These are phyloP conservation scores for Epichloe sibirici DNA, from an alignment of 2,329 filamentous ascomycete genomes.

Conservation along the genomic window DNA sequence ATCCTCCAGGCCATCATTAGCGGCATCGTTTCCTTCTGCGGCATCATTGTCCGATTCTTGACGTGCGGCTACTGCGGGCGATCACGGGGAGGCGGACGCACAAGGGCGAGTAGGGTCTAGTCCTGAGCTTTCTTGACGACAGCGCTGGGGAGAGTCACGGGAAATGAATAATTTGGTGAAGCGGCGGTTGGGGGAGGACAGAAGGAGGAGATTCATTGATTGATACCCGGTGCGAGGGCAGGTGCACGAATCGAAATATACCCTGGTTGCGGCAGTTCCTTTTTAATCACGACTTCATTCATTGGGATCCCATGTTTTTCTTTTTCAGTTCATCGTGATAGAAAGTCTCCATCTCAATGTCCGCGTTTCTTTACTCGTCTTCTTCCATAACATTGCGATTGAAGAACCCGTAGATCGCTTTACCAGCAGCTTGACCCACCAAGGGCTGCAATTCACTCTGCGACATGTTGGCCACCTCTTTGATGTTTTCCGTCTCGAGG, in stretches of 20 bases:
- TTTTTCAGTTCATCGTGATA: background rate
- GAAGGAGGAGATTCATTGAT: background rate
- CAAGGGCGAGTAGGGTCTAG: constrained; percentile 14
- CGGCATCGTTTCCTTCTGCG: constrained; percentile 52
- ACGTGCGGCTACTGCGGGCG: constrained; percentile 35
- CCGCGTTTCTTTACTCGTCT: constrained; percentile 17
- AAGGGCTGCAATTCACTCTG: constrained; percentile 57
- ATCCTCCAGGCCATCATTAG: constrained; percentile 56
- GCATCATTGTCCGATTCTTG: constrained; percentile 55
- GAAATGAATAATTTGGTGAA: background rate
- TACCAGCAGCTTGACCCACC: constrained; percentile 64
- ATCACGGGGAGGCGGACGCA: constrained; percentile 8
- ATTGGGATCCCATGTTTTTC: constrained; percentile 5
- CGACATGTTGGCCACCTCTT: constrained; percentile 78
- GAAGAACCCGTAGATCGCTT: constrained; percentile 72
- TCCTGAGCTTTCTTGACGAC: background rate
- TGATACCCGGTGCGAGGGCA: constrained; percentile 1
- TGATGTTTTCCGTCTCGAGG: constrained; percentile 60
- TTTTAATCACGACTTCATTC: background rate
- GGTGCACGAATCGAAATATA: constrained; percentile 5
- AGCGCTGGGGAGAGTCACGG: background rate
- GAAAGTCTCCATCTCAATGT: background rate
- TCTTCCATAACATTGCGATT: constrained; percentile 48
- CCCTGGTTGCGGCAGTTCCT: background rate
- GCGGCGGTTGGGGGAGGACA: background rate